A percentile compares a stretch with the other conserved stretches of the same genome.
Evolutionary conservation across 768 basidiomycete species (phyloP).

Genomic region (Agrocybe pediades): DNA sequence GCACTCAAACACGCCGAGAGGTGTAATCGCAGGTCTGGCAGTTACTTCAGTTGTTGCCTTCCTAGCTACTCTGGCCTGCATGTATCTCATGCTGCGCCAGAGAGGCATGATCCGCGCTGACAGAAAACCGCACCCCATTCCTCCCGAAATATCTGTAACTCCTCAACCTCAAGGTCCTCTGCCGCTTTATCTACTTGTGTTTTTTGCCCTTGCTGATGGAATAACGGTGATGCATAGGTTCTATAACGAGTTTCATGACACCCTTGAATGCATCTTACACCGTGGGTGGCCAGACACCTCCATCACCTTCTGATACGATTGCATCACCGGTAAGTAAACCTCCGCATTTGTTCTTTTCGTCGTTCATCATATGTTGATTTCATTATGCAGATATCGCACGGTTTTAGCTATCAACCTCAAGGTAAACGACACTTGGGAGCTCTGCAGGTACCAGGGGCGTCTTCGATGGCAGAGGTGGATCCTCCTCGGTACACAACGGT

Average conservation of each 20-base stretch:
- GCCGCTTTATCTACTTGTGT: neutral
- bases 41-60: constrained; percentile 11
- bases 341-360: too few species aligned
- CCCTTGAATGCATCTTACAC: too few species aligned
- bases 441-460: neutral
- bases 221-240: too few species aligned
- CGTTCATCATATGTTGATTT: too few species aligned
- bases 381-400: neutral
- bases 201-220: neutral
- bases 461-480: neutral
- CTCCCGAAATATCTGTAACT: neutral
- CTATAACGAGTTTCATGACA: too few species aligned
- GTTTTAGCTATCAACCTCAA: neutral
- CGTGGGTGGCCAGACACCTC: too few species aligned
- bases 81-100: constrained; percentile 10
- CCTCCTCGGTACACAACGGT: neutral
- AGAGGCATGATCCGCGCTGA: neutral
- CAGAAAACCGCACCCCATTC: neutral
- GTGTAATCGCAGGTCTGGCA: constrained; percentile 15
- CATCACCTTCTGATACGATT: too few species aligned
- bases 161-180: neutral
- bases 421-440: neutral
- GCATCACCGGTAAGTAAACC: too few species aligned
- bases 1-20: constrained; percentile 2
- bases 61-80: constrained; percentile 5